Percentiles rank a stretch among this genome's conserved stretches.
These are phyloP conservation scores for Penicillium sumatraense DNA, from an alignment of 2,329 filamentous ascomycete genomes.

Conservation along the genomic window DNA sequence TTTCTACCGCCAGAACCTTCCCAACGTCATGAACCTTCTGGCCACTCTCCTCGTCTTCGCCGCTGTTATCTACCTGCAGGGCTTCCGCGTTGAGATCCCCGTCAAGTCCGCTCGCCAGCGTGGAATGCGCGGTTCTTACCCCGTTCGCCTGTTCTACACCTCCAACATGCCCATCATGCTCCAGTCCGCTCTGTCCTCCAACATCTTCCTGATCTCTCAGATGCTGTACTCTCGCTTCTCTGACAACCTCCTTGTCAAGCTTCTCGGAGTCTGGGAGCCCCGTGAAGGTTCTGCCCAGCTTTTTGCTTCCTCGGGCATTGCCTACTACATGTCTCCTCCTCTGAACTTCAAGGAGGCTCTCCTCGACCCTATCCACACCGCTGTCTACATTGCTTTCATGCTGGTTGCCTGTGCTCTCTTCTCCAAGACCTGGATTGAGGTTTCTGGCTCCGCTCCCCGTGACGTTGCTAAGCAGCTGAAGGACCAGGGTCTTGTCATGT, in stretches of 20 bases:
- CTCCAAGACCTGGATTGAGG: constrained; percentile 99
- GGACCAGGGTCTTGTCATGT: constrained; percentile 99
- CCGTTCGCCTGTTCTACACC: constrained; percentile 98
- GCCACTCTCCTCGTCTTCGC: constrained; percentile 92
- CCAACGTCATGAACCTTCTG: constrained; percentile 98
- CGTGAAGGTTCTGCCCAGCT: constrained; percentile 94
- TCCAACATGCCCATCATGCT: constrained; percentile 99
- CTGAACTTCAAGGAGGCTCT: constrained; percentile 97
- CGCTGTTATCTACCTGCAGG: constrained; percentile 98
- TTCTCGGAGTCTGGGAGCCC: constrained; percentile 98
- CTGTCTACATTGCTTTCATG: constrained; percentile 96
- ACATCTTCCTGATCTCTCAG: constrained; percentile 98
- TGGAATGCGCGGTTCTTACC: constrained; percentile 97
- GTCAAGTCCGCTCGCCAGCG: constrained; percentile 99
- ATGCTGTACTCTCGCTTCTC: constrained; percentile 99
- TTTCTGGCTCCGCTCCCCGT: constrained; percentile 94
- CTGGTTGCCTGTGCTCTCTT: constrained; percentile 96
- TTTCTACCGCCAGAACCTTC: constrained; percentile 98
- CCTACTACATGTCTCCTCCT: constrained; percentile 99
- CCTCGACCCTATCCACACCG: constrained; percentile 94
- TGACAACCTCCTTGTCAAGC: constrained; percentile 96
- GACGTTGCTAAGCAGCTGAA: constrained; percentile 99
- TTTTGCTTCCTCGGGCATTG: constrained; percentile 87
- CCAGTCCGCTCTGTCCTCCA: constrained; percentile 97
- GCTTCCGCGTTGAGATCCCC: constrained; percentile 99